phyloP scores from a whole-genome alignment of 495 filamentous ascomycete genomes.

The Hypoxylon fragiforme region DNA sequence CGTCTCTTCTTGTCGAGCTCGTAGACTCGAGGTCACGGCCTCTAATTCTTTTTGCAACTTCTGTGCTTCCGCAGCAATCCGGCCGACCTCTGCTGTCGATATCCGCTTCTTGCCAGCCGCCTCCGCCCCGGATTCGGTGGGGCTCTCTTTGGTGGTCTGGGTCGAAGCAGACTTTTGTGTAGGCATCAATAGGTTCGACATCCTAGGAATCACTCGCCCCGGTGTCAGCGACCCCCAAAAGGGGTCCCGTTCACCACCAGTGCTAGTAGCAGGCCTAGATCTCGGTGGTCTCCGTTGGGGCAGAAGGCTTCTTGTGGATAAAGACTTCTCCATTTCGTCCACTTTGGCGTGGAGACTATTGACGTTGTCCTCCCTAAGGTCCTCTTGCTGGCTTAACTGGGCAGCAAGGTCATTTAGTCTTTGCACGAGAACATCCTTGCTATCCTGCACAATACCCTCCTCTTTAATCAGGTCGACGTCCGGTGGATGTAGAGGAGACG shows the following conservation, averaged over 20 bases:
- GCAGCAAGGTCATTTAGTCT: conserved; percentile 52
- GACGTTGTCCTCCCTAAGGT: conserved; percentile 36
- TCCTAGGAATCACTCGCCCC: conserved; percentile 21
- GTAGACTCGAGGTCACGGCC: conserved; percentile 41
- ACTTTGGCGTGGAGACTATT: conserved; percentile 46
- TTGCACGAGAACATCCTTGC: conserved; percentile 53
- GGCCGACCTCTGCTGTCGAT: conserved; percentile 33
- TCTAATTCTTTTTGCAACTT: conserved; percentile 44
- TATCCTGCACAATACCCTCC: conserved; percentile 42
- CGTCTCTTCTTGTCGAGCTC: conserved; percentile 53
- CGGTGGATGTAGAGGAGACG: conserved; percentile 24
- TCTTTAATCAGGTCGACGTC: conserved; percentile 16
- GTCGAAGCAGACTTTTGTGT: conserved; percentile 16
- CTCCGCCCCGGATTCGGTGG: not conserved
- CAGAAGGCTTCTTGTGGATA: conserved; percentile 31
- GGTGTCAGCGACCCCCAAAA: conserved; percentile 31
- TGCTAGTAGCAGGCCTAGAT: conserved; percentile 21
- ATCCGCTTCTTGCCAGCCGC: conserved; percentile 8
- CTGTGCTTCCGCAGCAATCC: conserved; percentile 47
- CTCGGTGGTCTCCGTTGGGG: conserved; percentile 13
- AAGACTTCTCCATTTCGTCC: conserved; percentile 48
- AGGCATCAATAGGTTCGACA: conserved; percentile 19
- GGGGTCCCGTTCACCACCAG: conserved; percentile 10
- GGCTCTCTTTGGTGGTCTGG: conserved; percentile 6
- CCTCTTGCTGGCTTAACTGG: conserved; percentile 36